A percentile compares a stretch with the other conserved stretches of the same genome.
These are phyloP conservation scores for Komagataella populi DNA, from an alignment of 805 yeast genomes.

Conservation along the genomic window DNA sequence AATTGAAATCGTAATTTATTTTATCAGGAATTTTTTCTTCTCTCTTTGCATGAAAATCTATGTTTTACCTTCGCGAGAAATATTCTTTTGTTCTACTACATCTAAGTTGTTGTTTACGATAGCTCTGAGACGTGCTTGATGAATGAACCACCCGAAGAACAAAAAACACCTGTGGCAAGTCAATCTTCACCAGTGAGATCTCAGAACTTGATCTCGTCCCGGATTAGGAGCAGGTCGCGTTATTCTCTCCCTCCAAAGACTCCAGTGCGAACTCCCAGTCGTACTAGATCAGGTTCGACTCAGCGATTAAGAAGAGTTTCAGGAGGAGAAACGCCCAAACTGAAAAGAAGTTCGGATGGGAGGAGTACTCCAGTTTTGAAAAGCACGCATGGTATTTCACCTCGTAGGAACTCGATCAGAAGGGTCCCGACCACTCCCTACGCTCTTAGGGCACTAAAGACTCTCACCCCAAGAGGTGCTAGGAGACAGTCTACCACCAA, in stretches of 20 bases:
- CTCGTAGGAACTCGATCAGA: conserved; percentile 9
- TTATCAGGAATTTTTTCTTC: conserved; percentile 1
- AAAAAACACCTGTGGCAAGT: neutral
- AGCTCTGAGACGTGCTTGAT: neutral
- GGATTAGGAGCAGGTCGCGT: neutral
- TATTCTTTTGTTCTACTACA: neutral
- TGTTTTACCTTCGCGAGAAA: neutral
- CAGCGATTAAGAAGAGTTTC: neutral
- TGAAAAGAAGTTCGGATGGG: neutral
- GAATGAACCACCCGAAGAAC: neutral
- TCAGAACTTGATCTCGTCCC: neutral
- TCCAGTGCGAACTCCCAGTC: conserved; percentile 2
- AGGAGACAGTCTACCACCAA: neutral
- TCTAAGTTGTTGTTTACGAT: neutral
- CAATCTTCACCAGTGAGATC: neutral
- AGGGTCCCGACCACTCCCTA: conserved; percentile 18
- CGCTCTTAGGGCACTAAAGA: conserved; percentile 15
- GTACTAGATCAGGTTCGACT: conserved; percentile 7
- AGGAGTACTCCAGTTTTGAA: neutral
- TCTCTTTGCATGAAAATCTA: neutral
- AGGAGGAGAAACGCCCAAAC: neutral
- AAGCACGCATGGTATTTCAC: neutral
- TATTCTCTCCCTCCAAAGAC: neutral
- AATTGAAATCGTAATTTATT: neutral
- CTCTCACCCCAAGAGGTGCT: conserved; percentile 13